Conservation (phyloP, 768 basidiomycete genomes). For the Filobasidium floriforme region DNA sequence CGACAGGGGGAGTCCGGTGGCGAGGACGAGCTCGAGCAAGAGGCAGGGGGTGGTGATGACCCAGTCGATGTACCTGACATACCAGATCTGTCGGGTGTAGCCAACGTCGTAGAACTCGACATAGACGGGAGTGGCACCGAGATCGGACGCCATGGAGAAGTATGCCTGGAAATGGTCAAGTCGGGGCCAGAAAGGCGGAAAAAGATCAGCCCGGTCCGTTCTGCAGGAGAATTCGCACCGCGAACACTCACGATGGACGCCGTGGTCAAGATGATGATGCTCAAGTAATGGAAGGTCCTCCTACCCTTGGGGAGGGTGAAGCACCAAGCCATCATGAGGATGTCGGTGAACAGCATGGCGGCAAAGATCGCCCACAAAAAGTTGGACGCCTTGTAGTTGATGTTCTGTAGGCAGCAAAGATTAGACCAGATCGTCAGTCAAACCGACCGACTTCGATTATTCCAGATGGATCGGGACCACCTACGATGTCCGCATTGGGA, state of each 20-base stretch:
- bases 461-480: not conserved
- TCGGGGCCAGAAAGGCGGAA: too few species aligned
- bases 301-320: conserved; percentile 47
- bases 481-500: conserved; percentile 18
- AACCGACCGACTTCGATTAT: conserved; percentile 8
- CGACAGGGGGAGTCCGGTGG: conserved; percentile 51
- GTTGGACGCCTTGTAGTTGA: conserved; percentile 51
- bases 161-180: too few species aligned
- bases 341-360: conserved; percentile 49
- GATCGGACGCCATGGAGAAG: conserved; percentile 56
- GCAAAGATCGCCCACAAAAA: conserved; percentile 57
- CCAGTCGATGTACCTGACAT: conserved; percentile 54
- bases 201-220: too few species aligned
- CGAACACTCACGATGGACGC: conserved; percentile 40
- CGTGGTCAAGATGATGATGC: conserved; percentile 50
- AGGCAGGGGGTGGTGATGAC: conserved; percentile 55
- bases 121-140: conserved; percentile 51
- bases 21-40: conserved; percentile 50
- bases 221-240: not conserved
- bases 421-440: not conserved
- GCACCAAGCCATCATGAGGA: conserved; percentile 47
- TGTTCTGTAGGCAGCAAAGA: conserved; percentile 24
- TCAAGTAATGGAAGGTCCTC: conserved; percentile 53
- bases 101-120: conserved; percentile 50
- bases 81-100: conserved; percentile 46